phyloP scores from a whole-genome alignment of 768 basidiomycete genomes.

The Russula ochroleuca region DNA sequence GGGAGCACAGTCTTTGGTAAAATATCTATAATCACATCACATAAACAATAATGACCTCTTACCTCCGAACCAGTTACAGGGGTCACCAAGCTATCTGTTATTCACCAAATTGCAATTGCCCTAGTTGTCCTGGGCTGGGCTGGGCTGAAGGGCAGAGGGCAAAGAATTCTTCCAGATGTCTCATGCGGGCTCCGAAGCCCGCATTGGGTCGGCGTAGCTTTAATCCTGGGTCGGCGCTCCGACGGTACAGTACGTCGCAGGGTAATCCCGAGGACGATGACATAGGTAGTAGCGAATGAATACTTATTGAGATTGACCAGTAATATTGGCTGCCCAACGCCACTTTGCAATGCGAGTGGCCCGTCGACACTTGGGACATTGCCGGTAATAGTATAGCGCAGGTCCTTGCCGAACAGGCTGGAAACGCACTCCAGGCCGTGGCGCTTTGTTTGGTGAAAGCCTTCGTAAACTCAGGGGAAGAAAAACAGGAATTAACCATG shows the following conservation, averaged over 20 bases:
- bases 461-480: too few species aligned
- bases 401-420: neutral
- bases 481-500: too few species aligned
- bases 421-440: neutral
- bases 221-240: neutral
- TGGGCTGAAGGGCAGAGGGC: neutral
- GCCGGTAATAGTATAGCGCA: neutral
- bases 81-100: neutral
- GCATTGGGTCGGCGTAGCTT: neutral
- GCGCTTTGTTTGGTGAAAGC: too few species aligned
- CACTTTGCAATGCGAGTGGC: neutral
- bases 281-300: neutral
- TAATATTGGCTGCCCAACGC: neutral
- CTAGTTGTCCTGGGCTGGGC: neutral
- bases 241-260: neutral
- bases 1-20: neutral
- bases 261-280: neutral
- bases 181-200: neutral
- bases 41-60: neutral
- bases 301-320: neutral
- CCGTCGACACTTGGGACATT: neutral
- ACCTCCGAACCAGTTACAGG: too few species aligned
- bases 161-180: constrained; percentile 3
- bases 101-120: constrained; percentile 4
- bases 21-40: neutral